phyloP scores from a whole-genome alignment of 495 filamentous ascomycete species.

The Penicillium maclennaniae region DNA sequence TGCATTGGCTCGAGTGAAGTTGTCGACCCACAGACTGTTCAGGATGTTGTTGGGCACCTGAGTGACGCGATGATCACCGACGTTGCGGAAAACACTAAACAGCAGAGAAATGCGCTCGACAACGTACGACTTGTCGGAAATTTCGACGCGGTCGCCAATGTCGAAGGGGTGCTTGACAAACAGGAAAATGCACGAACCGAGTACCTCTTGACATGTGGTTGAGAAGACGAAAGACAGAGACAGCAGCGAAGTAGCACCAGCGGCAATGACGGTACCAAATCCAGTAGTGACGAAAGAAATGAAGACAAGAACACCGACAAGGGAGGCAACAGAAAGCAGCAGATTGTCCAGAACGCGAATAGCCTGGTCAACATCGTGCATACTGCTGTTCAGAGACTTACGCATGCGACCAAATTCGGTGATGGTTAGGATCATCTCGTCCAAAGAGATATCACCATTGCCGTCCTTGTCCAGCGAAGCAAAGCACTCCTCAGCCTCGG shows the following conservation, averaged over 20 bases:
- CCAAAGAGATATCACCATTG: constrained; percentile 90
- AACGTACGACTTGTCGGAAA: constrained; percentile 62
- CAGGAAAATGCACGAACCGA: constrained; percentile 95
- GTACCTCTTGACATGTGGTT: constrained; percentile 84
- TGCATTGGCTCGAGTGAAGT: constrained; percentile 80
- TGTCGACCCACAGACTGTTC: constrained; percentile 90
- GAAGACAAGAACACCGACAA: constrained; percentile 83
- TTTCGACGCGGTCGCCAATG: constrained; percentile 89
- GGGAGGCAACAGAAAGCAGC: constrained; percentile 69
- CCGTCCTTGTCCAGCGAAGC: constrained; percentile 73
- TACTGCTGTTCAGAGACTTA: constrained; percentile 80
- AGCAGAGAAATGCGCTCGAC: constrained; percentile 94
- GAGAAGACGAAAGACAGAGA: constrained; percentile 94
- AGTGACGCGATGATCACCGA: constrained; percentile 75
- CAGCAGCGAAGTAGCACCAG: constrained; percentile 90
- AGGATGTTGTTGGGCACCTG: constrained; percentile 89
- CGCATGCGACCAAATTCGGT: constrained; percentile 77
- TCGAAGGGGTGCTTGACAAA: constrained; percentile 97
- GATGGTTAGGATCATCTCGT: constrained; percentile 91
- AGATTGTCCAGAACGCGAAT: constrained; percentile 86
- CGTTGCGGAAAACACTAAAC: constrained; percentile 86
- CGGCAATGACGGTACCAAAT: constrained; percentile 83
- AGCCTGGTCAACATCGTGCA: constrained; percentile 96
- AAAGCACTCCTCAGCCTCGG: constrained; percentile 82
- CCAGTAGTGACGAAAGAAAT: constrained; percentile 81